phyloP scores from a whole-genome alignment of 257 asterid species.

The Primulina eburnea region DNA sequence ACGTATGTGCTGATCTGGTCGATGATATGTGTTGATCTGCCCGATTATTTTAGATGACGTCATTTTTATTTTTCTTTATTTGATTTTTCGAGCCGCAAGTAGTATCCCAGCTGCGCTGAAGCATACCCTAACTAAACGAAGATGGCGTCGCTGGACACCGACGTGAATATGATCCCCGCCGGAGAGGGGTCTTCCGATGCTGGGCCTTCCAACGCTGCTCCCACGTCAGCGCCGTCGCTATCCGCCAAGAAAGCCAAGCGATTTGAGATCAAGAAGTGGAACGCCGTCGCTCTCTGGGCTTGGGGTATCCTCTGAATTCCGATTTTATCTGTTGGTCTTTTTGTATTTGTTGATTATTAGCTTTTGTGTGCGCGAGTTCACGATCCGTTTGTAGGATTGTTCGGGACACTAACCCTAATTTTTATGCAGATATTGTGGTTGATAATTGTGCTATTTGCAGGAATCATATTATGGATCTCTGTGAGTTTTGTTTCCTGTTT shows the following conservation, averaged over 20 bases:
- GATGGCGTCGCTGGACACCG: constrained; percentile 80
- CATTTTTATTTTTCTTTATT: too few relatives aligned
- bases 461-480: constrained; percentile 96
- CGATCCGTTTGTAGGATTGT: constrained; percentile 6
- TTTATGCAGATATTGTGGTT: constrained; percentile 77
- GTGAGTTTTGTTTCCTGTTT: constrained; percentile 42
- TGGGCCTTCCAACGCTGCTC: constrained; percentile 47
- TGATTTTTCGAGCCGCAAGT: not conserved
- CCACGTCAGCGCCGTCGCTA: constrained; percentile 28
- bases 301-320: constrained; percentile 58
- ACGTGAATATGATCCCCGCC: constrained; percentile 66
- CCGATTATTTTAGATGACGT: too few relatives aligned
- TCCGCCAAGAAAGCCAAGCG: constrained; percentile 64
- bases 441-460: constrained; percentile 96
- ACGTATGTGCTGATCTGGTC: not conserved
- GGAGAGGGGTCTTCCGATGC: constrained; percentile 69
- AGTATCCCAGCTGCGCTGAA: not conserved
- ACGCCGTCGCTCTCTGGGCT: constrained; percentile 91
- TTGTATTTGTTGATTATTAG: not conserved
- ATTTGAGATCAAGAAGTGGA: constrained; percentile 91
- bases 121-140: not conserved
- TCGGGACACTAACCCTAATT: constrained; percentile 31
- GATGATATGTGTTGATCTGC: not conserved
- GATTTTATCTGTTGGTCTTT: constrained; percentile 1
- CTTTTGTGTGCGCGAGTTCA: not conserved